These are phyloP conservation scores for Crithidia bombi DNA, from an alignment of 208 protist genomes.

Conservation along the genomic window DNA sequence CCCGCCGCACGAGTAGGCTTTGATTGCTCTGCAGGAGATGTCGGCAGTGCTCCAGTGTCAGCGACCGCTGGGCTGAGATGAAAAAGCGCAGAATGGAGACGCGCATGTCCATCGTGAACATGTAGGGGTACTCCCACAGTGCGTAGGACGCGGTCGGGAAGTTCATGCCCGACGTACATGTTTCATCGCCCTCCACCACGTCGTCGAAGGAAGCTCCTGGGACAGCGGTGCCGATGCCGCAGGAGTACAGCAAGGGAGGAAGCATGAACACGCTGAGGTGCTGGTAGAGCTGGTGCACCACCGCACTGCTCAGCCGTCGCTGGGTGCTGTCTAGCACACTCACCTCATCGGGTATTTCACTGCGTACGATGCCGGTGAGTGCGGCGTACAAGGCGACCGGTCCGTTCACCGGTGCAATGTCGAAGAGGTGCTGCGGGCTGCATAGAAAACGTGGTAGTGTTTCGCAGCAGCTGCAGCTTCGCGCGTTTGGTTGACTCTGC, in stretches of 20 bases:
- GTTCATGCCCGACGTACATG: conserved; percentile 9
- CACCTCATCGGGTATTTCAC: conserved; percentile 7
- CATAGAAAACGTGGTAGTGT: conserved; percentile 31
- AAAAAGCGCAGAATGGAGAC: conserved; percentile 63
- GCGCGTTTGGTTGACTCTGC: not conserved
- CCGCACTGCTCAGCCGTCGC: conserved; percentile 62
- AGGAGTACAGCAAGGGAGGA: conserved; percentile 48
- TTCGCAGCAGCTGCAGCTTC: conserved; percentile 27
- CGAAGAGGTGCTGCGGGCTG: conserved; percentile 38
- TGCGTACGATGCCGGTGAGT: conserved; percentile 18
- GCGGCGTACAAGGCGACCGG: conserved; percentile 25
- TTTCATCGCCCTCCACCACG: not conserved
- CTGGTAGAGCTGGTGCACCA: conserved; percentile 76
- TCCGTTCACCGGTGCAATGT: conserved; percentile 23
- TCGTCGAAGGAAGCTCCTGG: not conserved
- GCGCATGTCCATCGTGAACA: conserved; percentile 74
- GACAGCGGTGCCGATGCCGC: conserved; percentile 17
- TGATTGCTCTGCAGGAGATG: conserved; percentile 25
- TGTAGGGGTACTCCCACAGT: conserved; percentile 69
- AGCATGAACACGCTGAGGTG: conserved; percentile 64
- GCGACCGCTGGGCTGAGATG: conserved; percentile 49
- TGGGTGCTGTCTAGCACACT: conserved; percentile 33
- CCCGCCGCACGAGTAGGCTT: conserved; percentile 24
- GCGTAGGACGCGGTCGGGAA: conserved; percentile 56
- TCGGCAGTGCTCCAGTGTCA: conserved; percentile 30